Evolutionary conservation across 306 rosid species (phyloP), one percentile per base, ranked within the genome.

Genomic region (Begonia loranthoides): DNA sequence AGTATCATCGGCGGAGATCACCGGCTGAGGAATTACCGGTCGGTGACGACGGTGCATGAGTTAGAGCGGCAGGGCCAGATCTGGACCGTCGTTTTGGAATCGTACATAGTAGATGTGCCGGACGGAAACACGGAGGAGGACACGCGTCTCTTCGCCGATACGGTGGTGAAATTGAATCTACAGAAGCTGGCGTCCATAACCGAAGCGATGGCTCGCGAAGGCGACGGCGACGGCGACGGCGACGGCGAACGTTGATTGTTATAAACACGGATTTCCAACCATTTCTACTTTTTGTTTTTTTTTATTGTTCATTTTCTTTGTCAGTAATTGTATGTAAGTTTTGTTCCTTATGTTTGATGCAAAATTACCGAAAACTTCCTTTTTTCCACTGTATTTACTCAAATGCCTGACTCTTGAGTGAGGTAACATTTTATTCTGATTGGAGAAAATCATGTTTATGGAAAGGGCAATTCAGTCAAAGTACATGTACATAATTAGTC

Each of bases 41-140:
- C 96, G 0, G 76, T 83, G 41, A 92, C 94, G 9, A 65, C 94
- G 44, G 94, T 83, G 33, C 88, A 92, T 64, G 70, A 73, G 13
- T 63, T 81, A 41, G 75, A 73, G 56, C 74, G 70, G 2, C 78
- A 64, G 24, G 82, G 78, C 13, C 73, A 72, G 94, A 82, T 82
- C 94, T 76, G 78, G 79, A 66, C 87, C 64, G 81, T 82, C 1
- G 96, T 83, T 41, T 62, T 92, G 51, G 99, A 92, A 66, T 92
- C 99, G 3, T 92, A 92, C 61, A 34, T 71, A 2, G 99, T 92
- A 10, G 99, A 92, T 57, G 84, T 78, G 38, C 99, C 99, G 17
- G 96, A 92, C 38, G 99, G 99, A 15, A 92, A 86, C 54, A 80
- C 95, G 12, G 88, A 76, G 66, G 96, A 86, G 63, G 99, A 92